These are phyloP conservation scores for Geotrichum ghanense DNA, from an alignment of 805 yeast genomes.

Conservation along the genomic window DNA sequence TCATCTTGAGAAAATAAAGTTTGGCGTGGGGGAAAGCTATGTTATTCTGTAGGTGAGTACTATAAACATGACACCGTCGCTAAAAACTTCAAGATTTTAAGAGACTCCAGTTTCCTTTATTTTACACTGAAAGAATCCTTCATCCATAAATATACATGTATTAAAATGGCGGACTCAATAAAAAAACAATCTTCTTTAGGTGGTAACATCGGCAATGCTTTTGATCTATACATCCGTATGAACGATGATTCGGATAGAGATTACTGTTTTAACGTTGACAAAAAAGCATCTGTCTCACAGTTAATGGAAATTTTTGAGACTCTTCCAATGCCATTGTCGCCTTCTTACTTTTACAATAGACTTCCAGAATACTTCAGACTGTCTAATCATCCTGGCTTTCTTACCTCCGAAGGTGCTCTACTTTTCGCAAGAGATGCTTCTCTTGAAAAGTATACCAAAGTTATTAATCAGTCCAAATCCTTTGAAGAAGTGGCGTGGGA, in stretches of 20 bases:
- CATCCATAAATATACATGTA: too few relatives aligned
- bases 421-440: slow-evolving; percentile 54
- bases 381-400: slow-evolving; percentile 60
- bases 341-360: slow-evolving; percentile 59
- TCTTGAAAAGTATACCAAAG: slow-evolving; percentile 32
- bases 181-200: neutral
- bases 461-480: slow-evolving; percentile 38
- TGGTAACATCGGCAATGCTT: slow-evolving; percentile 11
- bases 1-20: too few relatives aligned
- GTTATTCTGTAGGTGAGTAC: too few relatives aligned
- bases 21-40: too few relatives aligned
- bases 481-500: slow-evolving; percentile 67
- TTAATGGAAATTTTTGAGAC: slow-evolving; percentile 50
- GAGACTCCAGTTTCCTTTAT: too few relatives aligned
- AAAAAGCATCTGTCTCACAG: slow-evolving; percentile 43
- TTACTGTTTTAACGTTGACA: slow-evolving; percentile 70
- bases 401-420: slow-evolving; percentile 75
- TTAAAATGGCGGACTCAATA: neutral
- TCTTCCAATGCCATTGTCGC: slow-evolving; percentile 68
- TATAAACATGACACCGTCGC: too few relatives aligned
- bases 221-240: slow-evolving; percentile 58
- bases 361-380: slow-evolving; percentile 55
- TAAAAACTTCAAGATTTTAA: too few relatives aligned
- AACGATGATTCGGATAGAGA: slow-evolving; percentile 80
- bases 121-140: too few relatives aligned